Evolutionary conservation across 2,329 filamentous ascomycete species (phyloP).

Genomic region (Xylariaceae sp.): DNA sequence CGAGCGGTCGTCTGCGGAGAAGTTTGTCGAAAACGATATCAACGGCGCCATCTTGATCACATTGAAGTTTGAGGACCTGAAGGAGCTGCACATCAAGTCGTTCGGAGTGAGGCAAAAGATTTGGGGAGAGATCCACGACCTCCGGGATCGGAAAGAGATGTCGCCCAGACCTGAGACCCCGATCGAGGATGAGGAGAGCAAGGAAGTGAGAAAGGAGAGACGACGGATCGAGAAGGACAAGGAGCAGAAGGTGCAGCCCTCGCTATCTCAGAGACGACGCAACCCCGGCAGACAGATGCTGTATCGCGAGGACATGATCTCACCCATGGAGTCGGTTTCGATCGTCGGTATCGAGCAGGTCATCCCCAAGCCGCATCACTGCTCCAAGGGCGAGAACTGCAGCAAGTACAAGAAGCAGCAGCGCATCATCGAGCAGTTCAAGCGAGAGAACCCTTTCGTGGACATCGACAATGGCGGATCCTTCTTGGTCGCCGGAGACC

Average conservation of each 20-base stretch:
- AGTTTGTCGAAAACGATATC: slow-evolving; percentile 89
- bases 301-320: slow-evolving; percentile 59
- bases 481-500: slow-evolving; percentile 72
- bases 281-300: slow-evolving; percentile 33
- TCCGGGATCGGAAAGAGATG: slow-evolving; percentile 52
- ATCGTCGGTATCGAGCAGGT: slow-evolving; percentile 90
- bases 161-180: slow-evolving; percentile 53
- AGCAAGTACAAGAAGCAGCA: slow-evolving; percentile 78
- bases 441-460: slow-evolving; percentile 66
- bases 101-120: slow-evolving; percentile 75
- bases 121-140: slow-evolving; percentile 71
- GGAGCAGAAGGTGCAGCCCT: slow-evolving; percentile 19
- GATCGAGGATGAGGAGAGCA: slow-evolving; percentile 55
- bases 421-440: slow-evolving; percentile 67
- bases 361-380: slow-evolving; percentile 76
- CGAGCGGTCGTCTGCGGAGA: slow-evolving; percentile 70
- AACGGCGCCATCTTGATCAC: slow-evolving; percentile 80
- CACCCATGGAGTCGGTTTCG: slow-evolving; percentile 76
- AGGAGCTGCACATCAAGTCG: slow-evolving; percentile 73
- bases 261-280: slow-evolving; percentile 29
- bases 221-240: slow-evolving; percentile 36
- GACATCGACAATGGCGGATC: slow-evolving; percentile 57
- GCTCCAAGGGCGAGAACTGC: slow-evolving; percentile 82
- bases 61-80: slow-evolving; percentile 84
- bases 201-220: slow-evolving; percentile 44